These are phyloP conservation scores for Aspergillus sp. DNA, from an alignment of 2,329 filamentous ascomycete species.

Conservation along the genomic window DNA sequence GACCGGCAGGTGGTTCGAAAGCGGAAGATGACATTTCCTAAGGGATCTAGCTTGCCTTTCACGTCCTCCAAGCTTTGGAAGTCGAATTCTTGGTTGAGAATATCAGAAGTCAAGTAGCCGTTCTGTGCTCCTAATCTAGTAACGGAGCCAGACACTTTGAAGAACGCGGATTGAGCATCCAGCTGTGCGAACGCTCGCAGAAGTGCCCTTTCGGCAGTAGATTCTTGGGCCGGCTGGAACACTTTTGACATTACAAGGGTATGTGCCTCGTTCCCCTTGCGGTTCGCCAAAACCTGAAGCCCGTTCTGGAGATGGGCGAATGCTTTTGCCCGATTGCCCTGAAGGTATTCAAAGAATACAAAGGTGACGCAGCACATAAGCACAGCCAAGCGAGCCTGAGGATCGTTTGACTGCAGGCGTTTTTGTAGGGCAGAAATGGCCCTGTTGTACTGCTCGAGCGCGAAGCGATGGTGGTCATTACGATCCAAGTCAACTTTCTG, in stretches of 20 bases:
- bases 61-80: background rate
- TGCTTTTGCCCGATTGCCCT: conserved; percentile 9
- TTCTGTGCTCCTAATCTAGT: background rate
- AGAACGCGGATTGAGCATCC: conserved; percentile 4
- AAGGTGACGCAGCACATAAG: conserved; percentile 16
- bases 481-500: background rate
- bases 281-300: conserved; percentile 1
- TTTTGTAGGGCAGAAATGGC: background rate
- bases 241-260: background rate
- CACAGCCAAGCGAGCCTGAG: conserved; percentile 1
- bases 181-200: conserved; percentile 6
- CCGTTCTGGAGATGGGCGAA: conserved; percentile 13
- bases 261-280: background rate
- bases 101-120: background rate
- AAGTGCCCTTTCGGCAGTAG: background rate
- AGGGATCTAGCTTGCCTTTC: background rate
- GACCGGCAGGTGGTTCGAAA: background rate
- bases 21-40: background rate
- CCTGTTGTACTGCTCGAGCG: conserved; percentile 7
- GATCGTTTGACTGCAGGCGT: conserved; percentile 11
- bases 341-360: conserved; percentile 7
- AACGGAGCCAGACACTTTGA: background rate
- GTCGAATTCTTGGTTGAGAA: background rate
- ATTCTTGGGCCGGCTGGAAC: background rate
- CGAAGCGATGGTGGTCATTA: conserved; percentile 11